Conservation (phyloP, 2,329 filamentous ascomycete genomes). For the Malbranchea zuffiana region DNA sequence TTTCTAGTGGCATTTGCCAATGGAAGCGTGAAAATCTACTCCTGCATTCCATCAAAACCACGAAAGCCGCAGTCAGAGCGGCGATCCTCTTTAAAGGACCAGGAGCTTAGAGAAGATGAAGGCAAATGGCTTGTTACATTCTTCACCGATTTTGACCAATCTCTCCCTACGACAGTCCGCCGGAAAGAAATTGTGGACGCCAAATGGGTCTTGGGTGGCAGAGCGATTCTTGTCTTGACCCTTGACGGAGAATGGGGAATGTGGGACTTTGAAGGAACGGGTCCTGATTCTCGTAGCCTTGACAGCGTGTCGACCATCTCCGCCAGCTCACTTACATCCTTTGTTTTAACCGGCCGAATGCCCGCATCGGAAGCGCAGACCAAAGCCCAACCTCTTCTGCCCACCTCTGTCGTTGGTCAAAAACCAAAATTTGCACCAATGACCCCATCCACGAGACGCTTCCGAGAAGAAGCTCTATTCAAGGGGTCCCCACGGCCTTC, state of each 20-base stretch:
- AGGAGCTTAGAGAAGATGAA: slow-evolving; percentile 25
- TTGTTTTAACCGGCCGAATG: slow-evolving; percentile 34
- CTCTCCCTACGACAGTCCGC: slow-evolving; percentile 20
- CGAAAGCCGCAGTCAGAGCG: slow-evolving; percentile 21
- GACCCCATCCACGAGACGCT: slow-evolving; percentile 39
- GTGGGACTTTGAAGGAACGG: slow-evolving; percentile 39
- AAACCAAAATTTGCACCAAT: slow-evolving; percentile 34
- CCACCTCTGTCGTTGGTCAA: slow-evolving; percentile 21
- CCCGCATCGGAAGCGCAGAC: slow-evolving; percentile 15
- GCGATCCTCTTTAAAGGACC: slow-evolving; percentile 23
- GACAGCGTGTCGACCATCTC: slow-evolving; percentile 30
- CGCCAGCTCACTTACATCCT: slow-evolving; percentile 32
- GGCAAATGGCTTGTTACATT: slow-evolving; percentile 37
- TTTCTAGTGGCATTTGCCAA: slow-evolving; percentile 45
- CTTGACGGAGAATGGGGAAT: slow-evolving; percentile 41
- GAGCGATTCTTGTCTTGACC: slow-evolving; percentile 36
- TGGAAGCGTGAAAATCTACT: slow-evolving; percentile 49
- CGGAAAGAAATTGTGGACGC: slow-evolving; percentile 37
- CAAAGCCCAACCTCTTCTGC: slow-evolving; percentile 18
- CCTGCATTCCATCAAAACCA: slow-evolving; percentile 37
- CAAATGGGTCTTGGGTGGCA: slow-evolving; percentile 37
- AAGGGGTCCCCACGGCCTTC: slow-evolving; percentile 24
- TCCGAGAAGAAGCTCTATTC: slow-evolving; percentile 36
- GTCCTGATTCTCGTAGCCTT: slow-evolving; percentile 32
- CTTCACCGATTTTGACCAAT: slow-evolving; percentile 29